phyloP scores from a whole-genome alignment of 2,329 filamentous ascomycete species.

The Sporothrix brasiliensis region DNA sequence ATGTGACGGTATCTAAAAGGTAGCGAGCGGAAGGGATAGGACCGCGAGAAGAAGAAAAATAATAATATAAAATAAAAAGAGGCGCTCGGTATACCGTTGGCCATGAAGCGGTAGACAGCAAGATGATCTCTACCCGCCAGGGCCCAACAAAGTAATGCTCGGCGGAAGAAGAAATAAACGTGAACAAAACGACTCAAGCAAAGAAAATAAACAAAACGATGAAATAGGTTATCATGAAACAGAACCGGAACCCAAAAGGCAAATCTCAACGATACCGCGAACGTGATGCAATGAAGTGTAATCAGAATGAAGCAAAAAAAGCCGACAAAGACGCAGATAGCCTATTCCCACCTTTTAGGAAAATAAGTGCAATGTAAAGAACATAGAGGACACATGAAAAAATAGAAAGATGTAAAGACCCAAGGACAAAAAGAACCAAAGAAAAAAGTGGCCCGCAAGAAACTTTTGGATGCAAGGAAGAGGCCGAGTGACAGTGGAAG shows the following conservation, averaged over 20 bases:
- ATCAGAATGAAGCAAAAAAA: not conserved
- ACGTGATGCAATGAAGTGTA: slow-evolving; percentile 26
- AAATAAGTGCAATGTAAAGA: not conserved
- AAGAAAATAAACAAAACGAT: slow-evolving; percentile 16
- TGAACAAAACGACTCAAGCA: slow-evolving; percentile 31
- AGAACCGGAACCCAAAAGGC: slow-evolving; percentile 19
- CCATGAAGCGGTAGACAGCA: not conserved
- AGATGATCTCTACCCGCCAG: not conserved
- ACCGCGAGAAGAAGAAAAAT: not conserved
- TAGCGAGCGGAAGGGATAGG: not conserved
- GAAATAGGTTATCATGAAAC: slow-evolving; percentile 18
- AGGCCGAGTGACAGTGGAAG: not conserved
- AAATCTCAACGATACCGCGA: slow-evolving; percentile 24
- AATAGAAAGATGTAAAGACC: not conserved
- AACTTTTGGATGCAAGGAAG: slow-evolving; percentile 25
- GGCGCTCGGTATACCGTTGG: slow-evolving; percentile 9
- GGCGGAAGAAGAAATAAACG: not conserved
- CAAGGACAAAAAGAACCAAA: slow-evolving; percentile 7
- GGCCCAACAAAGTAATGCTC: slow-evolving; percentile 9
- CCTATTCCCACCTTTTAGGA: slow-evolving; percentile 24
- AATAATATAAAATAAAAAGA: slow-evolving; percentile 6
- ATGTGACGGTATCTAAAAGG: slow-evolving; percentile 24
- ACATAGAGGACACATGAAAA: slow-evolving; percentile 22
- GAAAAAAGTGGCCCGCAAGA: not conserved
- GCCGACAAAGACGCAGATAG: slow-evolving; percentile 22